Conservation (phyloP, 306 rosid species). For the Fragaria vesca region DNA sequence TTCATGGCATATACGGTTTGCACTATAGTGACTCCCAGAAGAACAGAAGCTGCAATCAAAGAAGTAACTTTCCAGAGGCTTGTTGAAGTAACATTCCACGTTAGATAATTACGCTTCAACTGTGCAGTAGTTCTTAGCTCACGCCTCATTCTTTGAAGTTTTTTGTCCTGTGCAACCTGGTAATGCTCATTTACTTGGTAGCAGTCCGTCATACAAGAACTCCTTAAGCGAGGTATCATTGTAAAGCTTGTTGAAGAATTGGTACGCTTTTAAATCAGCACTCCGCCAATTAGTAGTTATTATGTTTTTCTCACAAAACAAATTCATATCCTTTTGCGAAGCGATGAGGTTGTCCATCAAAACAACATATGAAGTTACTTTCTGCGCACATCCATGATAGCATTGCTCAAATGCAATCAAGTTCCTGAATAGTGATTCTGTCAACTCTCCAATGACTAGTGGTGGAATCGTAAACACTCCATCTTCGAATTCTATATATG, state of each 20-base stretch:
- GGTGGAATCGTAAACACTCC: conserved; percentile 17
- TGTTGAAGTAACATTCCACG: not conserved
- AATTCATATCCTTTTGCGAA: not conserved
- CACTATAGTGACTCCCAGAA: conserved; percentile 1
- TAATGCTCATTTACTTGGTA: not conserved
- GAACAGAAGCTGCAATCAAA: not conserved
- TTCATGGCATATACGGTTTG: conserved; percentile 12
- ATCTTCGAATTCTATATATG: not conserved
- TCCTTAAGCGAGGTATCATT: conserved; percentile 10
- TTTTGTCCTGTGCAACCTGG: not conserved
- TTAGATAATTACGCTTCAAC: conserved; percentile 19
- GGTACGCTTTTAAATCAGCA: not conserved
- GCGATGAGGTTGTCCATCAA: conserved; percentile 17
- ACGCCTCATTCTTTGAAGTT: not conserved
- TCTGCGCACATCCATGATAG: not conserved
- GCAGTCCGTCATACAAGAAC: conserved; percentile 1
- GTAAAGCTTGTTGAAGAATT: conserved; percentile 17
- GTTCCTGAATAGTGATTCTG: conserved; percentile 11
- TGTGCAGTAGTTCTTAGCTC: not conserved
- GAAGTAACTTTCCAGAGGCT: conserved; percentile 26
- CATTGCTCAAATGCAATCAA: conserved; percentile 21
- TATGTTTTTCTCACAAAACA: conserved; percentile 3
- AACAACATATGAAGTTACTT: conserved; percentile 20
- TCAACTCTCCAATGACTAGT: conserved; percentile 8
- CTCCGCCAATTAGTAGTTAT: conserved; percentile 1